Evolutionary conservation across 2,329 filamentous ascomycete genomes (phyloP).

Genomic region (Diaporthe citriasiana): DNA sequence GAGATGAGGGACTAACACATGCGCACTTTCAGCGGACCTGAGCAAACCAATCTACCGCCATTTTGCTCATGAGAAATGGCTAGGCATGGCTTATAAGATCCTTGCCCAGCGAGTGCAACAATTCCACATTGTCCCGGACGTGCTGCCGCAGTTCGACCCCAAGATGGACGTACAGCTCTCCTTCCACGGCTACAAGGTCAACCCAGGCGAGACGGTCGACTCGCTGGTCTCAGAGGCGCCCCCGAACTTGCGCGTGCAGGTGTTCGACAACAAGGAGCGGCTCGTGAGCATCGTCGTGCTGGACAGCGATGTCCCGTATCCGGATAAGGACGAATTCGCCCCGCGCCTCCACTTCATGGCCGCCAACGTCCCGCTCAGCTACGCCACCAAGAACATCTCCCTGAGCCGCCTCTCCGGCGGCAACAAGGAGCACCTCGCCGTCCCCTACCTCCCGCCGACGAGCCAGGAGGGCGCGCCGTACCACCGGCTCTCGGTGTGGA

Average conservation of each 20-base stretch:
- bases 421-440: conserved; percentile 74
- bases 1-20: conserved; percentile 20
- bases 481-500: conserved; percentile 86
- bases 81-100: conserved; percentile 82
- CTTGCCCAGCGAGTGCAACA: conserved; percentile 88
- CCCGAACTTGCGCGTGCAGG: conserved; percentile 84
- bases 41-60: conserved; percentile 95
- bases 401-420: conserved; percentile 53
- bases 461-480: conserved; percentile 92
- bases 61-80: conserved; percentile 91
- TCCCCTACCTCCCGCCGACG: conserved; percentile 87
- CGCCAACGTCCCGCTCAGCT: conserved; percentile 68
- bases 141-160: conserved; percentile 85
- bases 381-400: conserved; percentile 42
- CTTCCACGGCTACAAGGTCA: conserved; percentile 79
- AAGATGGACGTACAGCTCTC: conserved; percentile 84
- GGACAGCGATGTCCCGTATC: conserved; percentile 90
- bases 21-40: conserved; percentile 81
- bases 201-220: conserved; percentile 84
- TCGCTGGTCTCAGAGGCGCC: conserved; percentile 79
- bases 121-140: conserved; percentile 89
- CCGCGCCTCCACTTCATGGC: conserved; percentile 92
- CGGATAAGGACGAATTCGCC: conserved; percentile 80
- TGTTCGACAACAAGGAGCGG: conserved; percentile 85
- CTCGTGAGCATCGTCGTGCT: conserved; percentile 88